Evolutionary conservation across 2,329 filamentous ascomycete species (phyloP).

Genomic region (Penicillium sp.): DNA sequence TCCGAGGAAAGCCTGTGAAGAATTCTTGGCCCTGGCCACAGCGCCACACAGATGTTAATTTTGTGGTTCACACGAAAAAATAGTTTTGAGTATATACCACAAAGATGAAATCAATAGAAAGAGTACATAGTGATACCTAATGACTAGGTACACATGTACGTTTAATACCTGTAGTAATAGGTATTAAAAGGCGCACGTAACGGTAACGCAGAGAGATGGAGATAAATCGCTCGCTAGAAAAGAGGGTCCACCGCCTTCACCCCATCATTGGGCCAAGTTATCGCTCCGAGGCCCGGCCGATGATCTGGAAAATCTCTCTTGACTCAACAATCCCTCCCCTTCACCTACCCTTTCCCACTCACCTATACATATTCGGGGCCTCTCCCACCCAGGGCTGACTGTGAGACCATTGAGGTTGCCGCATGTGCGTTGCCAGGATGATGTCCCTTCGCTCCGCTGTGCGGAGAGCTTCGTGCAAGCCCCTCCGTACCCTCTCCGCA

Average conservation of each 20-base stretch:
- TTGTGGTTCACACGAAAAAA: background rate
- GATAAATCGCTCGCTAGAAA: slow-evolving; percentile 19
- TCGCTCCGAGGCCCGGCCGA: slow-evolving; percentile 28
- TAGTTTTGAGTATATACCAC: too few relatives aligned
- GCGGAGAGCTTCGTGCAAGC: slow-evolving; percentile 46
- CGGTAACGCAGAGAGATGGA: background rate
- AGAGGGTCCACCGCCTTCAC: slow-evolving; percentile 19
- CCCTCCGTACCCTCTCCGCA: slow-evolving; percentile 43
- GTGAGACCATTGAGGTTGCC: slow-evolving; percentile 37
- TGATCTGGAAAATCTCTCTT: slow-evolving; percentile 25
- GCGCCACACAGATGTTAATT: background rate
- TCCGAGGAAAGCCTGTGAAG: background rate
- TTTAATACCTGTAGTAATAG: too few relatives aligned
- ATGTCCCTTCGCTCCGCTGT: slow-evolving; percentile 46
- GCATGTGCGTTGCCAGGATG: slow-evolving; percentile 45
- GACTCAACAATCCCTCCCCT: slow-evolving; percentile 13
- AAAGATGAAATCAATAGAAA: too few relatives aligned
- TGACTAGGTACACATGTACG: too few relatives aligned
- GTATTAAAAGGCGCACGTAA: slow-evolving; percentile 5
- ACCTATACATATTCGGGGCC: slow-evolving; percentile 15
- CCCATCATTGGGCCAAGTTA: slow-evolving; percentile 18
- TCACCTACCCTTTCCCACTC: slow-evolving; percentile 5
- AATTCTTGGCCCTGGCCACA: background rate
- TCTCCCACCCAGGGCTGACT: slow-evolving; percentile 16
- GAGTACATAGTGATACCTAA: too few relatives aligned